Percentiles rank a stretch among this genome's conserved stretches.
These are phyloP conservation scores for Auxenochlorella pyrenoidosa DNA, from an alignment of 139 green algal genomes.

Conservation along the genomic window DNA sequence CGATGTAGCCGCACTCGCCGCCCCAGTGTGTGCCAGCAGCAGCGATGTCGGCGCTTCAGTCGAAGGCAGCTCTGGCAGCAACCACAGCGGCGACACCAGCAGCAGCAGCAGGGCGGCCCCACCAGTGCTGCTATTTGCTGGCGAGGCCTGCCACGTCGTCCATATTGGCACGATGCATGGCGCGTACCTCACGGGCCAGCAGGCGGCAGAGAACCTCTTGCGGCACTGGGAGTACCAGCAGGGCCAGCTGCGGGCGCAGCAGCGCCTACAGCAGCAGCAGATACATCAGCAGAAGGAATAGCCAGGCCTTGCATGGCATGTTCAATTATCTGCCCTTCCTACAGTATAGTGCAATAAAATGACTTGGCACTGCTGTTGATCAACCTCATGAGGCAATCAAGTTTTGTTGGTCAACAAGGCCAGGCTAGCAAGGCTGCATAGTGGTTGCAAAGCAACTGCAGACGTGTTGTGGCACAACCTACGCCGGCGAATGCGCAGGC, in stretches of 20 bases:
- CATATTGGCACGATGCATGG: conserved; percentile 45
- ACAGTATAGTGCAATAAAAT: no score
- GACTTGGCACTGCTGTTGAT: no score
- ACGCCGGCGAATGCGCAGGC: no score
- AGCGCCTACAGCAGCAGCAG: background rate
- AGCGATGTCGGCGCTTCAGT: no score
- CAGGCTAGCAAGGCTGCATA: no score
- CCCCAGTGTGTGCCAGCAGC: conserved; percentile 29
- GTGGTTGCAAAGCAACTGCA: no score
- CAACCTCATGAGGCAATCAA: no score
- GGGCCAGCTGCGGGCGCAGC: background rate
- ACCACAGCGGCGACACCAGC: background rate
- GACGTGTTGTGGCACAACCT: no score
- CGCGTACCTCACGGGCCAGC: conserved; percentile 23
- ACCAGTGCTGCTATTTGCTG: conserved; percentile 30
- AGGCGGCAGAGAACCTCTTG: conserved; percentile 17
- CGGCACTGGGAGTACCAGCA: background rate
- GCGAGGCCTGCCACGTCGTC: conserved; percentile 36
- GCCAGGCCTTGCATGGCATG: background rate
- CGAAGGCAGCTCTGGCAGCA: background rate
- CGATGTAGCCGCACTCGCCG: conserved; percentile 38
- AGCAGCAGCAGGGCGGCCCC: background rate
- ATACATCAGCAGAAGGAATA: background rate
- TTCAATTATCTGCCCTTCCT: no score
- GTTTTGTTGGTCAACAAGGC: no score